These are phyloP conservation scores for Quillaja saponaria DNA, from an alignment of 306 rosid species.

Conservation along the genomic window DNA sequence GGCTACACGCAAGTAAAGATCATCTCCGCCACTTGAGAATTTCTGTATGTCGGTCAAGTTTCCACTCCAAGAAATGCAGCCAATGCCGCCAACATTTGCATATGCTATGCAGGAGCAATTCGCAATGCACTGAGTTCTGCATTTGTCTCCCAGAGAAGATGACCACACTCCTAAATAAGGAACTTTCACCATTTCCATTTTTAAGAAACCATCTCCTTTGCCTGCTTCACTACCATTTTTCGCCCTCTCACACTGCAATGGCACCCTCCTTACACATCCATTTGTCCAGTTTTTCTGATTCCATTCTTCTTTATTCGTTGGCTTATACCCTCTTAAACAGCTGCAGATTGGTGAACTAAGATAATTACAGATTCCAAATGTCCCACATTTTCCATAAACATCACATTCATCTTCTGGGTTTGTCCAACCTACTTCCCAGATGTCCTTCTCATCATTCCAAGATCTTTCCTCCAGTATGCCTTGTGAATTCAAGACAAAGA, in stretches of 20 bases:
- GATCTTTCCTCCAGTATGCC: not conserved
- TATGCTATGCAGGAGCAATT: constrained; percentile 36
- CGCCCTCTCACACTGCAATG: constrained; percentile 30
- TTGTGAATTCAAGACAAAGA: not conserved
- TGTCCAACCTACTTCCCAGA: not conserved
- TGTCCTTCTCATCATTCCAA: not conserved
- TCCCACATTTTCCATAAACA: constrained; percentile 42
- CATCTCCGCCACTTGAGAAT: constrained; percentile 23
- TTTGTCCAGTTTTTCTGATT: not conserved
- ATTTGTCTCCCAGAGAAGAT: constrained; percentile 1
- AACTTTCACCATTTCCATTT: constrained; percentile 32
- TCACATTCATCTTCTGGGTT: constrained; percentile 19
- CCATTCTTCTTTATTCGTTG: constrained; percentile 34
- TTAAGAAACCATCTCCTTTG: constrained; percentile 30
- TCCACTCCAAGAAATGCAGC: constrained; percentile 29
- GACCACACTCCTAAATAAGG: constrained; percentile 24
- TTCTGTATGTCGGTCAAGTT: constrained; percentile 20
- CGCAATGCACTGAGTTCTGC: constrained; percentile 16
- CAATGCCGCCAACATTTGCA: constrained; percentile 16
- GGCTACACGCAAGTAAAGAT: constrained; percentile 26
- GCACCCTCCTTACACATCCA: constrained; percentile 27
- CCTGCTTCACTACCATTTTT: not conserved
- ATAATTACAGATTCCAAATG: constrained; percentile 16
- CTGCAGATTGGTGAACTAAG: constrained; percentile 21
- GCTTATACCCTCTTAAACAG: constrained; percentile 46